phyloP scores from a whole-genome alignment of 2,329 filamentous ascomycete species.

The Talaromyces sp. region DNA sequence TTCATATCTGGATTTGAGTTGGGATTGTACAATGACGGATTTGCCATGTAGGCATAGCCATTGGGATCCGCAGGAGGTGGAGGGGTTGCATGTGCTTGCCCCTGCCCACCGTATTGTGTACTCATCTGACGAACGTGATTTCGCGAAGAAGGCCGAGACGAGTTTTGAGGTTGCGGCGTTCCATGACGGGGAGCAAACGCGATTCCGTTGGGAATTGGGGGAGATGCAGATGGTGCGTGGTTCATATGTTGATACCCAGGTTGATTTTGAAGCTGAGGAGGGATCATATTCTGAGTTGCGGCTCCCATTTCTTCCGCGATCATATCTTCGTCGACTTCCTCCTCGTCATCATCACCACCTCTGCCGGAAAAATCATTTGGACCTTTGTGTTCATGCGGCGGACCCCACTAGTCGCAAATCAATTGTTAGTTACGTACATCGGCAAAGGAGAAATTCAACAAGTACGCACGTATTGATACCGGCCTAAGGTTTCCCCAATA shows the following conservation, averaged over 20 bases:
- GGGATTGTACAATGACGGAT: constrained; percentile 79
- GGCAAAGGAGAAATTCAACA: constrained; percentile 10
- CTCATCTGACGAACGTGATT: constrained; percentile 74
- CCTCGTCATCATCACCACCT: constrained; percentile 72
- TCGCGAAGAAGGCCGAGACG: constrained; percentile 74
- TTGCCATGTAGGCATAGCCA: constrained; percentile 79
- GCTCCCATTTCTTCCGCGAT: constrained; percentile 63
- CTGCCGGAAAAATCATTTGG: constrained; percentile 86
- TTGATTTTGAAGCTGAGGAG: constrained; percentile 63
- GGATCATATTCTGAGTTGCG: constrained; percentile 58
- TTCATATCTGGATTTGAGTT: constrained; percentile 50
- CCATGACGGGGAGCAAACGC: constrained; percentile 69
- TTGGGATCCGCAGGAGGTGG: constrained; percentile 60
- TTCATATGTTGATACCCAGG: constrained; percentile 74
- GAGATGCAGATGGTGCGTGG: constrained; percentile 82
- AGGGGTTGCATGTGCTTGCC: constrained; percentile 52
- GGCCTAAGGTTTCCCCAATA: constrained; percentile 82
- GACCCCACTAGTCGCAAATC: constrained; percentile 66
- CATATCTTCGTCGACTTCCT: constrained; percentile 67
- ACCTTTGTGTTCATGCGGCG: constrained; percentile 92
- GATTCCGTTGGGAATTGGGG: constrained; percentile 76
- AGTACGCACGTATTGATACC: constrained; percentile 81
- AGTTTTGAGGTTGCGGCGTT: constrained; percentile 74
- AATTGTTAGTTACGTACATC: constrained; percentile 19
- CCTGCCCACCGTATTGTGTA: constrained; percentile 65